Evolutionary conservation across 371 early-diverging fungal genomes (phyloP).

Genomic region (Mucor piriformis): DNA sequence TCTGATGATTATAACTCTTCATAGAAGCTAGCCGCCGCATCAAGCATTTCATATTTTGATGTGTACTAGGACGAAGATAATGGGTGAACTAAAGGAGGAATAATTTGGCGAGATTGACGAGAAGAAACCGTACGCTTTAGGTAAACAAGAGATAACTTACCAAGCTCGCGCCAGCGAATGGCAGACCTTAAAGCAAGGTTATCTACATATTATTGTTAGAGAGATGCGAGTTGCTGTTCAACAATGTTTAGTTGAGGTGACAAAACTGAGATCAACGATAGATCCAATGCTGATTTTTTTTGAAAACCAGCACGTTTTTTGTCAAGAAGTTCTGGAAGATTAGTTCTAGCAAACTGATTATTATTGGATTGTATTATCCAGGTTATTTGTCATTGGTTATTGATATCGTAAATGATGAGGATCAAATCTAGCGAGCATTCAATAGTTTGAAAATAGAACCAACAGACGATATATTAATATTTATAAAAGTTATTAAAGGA

Average conservation of each 20-base stretch:
- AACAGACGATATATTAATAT: too few relatives aligned
- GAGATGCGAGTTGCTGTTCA: not conserved
- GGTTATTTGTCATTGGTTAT: too few relatives aligned
- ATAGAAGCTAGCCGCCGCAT: constrained; percentile 6
- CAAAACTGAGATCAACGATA: not conserved
- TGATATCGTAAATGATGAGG: too few relatives aligned
- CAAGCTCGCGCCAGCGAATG: constrained; percentile 4
- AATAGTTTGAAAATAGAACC: too few relatives aligned
- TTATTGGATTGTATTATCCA: too few relatives aligned
- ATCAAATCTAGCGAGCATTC: too few relatives aligned
- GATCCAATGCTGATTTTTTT: not conserved
- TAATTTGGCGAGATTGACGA: not conserved
- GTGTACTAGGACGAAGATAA: not conserved
- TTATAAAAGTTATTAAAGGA: too few relatives aligned
- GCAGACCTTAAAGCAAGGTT: constrained; percentile 7
- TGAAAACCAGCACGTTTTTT: not conserved
- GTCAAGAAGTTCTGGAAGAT: too few relatives aligned
- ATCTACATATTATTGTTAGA: constrained; percentile 14
- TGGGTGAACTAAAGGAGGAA: constrained; percentile 1
- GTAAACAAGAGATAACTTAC: constrained; percentile 4
- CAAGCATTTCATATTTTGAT: not conserved
- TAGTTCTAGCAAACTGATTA: too few relatives aligned
- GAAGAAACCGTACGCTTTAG: not conserved
- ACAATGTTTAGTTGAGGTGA: constrained; percentile 8
- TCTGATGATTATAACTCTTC: constrained; percentile 10